Evolutionary conservation across 208 protist genomes (phyloP), one percentile per base, ranked within the genome.

Genomic region (Angomonas ambiguus): DNA sequence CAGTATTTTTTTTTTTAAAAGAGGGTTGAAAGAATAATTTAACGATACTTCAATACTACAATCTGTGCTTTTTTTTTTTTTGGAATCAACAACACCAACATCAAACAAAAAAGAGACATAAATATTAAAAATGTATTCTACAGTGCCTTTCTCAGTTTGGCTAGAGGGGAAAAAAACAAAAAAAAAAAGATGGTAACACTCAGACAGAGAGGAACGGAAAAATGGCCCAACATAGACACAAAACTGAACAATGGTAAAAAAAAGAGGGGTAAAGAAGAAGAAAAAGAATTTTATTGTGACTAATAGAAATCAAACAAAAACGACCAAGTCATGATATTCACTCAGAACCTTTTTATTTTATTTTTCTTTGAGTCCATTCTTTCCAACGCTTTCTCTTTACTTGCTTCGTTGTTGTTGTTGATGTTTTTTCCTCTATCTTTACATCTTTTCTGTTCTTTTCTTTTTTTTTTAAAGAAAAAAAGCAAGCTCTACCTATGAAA

Each of bases 221-320:
- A 57, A 57, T 25, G 20, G 51, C 51, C 22, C 16, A 13, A 57
- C 51, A 58, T 5, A 48, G 33, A 65, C 5, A 30, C 4, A 69
- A 56, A 48, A 58, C 48, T 16, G 10, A 67, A 42, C 32, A 66
- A 65, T 51, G 49, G 63, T 69, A 69, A 69, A 65, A 48, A 67
- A 72, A 75, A 64, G 70, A 65, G 56, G 51, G 35, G 65, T 35
- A n/a, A n/a, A n/a, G n/a, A n/a, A n/a, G n/a, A n/a, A n/a, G n/a
- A n/a, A n/a, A n/a, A 64, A 18, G 27, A 65, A 38, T 4, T 25
- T 8, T 49, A 58, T 5, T 16, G 48, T 27, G 8, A 62, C n/a
- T n/a, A n/a, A n/a, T n/a, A n/a, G n/a, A n/a, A n/a, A n/a, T n/a
- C n/a, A n/a, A n/a, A n/a, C n/a, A n/a, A n/a, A n/a, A n/a, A n/a